Conservation (phyloP, 139 green algal species). For the Diplosphaera chodatii region DNA sequence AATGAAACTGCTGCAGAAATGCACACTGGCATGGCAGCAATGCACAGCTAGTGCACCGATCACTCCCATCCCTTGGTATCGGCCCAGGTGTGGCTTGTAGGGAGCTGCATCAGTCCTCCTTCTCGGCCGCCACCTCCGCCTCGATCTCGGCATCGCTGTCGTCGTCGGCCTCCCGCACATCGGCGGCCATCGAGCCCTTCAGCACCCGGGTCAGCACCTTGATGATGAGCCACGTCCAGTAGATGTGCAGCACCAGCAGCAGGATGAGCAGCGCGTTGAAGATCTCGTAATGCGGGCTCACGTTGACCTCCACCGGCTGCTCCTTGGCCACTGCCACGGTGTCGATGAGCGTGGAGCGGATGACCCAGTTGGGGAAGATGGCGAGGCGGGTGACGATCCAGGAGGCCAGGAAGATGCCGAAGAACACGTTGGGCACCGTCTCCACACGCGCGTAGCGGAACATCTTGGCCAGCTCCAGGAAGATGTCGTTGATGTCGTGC, state of each 20-base stretch:
- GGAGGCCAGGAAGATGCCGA: slow-evolving; percentile 52
- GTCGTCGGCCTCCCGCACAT: not conserved
- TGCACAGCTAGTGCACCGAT: too few relatives aligned
- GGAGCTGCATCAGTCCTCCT: too few relatives aligned
- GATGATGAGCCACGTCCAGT: slow-evolving; percentile 41
- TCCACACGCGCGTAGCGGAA: slow-evolving; percentile 46
- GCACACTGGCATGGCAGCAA: too few relatives aligned
- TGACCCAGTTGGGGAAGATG: slow-evolving; percentile 55
- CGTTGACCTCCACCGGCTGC: slow-evolving; percentile 53
- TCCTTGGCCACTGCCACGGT: slow-evolving; percentile 26
- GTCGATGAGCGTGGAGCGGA: slow-evolving; percentile 45
- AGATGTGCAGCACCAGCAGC: slow-evolving; percentile 73
- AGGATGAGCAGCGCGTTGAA: slow-evolving; percentile 72
- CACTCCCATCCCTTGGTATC: too few relatives aligned
- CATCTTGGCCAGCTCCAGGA: slow-evolving; percentile 82
- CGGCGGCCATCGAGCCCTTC: not conserved
- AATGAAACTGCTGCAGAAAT: too few relatives aligned
- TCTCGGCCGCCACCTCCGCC: not conserved
- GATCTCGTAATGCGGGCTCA: slow-evolving; percentile 68
- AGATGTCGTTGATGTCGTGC: slow-evolving; percentile 85
- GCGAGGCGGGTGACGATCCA: slow-evolving; percentile 62
- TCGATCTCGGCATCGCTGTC: not conserved
- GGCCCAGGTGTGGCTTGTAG: too few relatives aligned
- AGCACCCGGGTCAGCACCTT: not conserved
- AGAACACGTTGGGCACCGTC: slow-evolving; percentile 12